Conservation (phyloP, 257 asterid species). For the Petunia secreta region DNA sequence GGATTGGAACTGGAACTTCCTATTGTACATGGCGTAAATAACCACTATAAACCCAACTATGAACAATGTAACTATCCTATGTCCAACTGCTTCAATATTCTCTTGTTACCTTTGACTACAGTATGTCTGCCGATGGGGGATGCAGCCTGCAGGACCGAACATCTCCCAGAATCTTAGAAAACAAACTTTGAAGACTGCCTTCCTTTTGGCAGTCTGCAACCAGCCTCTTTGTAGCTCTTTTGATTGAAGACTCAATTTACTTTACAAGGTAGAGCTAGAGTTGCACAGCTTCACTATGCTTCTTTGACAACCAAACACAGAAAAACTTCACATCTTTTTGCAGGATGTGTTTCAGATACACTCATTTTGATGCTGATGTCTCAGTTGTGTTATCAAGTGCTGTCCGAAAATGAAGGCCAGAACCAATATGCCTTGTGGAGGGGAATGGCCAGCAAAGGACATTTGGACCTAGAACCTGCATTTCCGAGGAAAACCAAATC, state of each 20-base stretch:
- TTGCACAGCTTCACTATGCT: background rate
- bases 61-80: constrained; percentile 15
- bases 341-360: background rate
- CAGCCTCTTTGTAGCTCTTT: constrained; percentile 1
- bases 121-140: background rate
- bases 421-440: constrained; percentile 53
- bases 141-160: too few relatives aligned
- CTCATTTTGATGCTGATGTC: constrained; percentile 30
- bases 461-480: constrained; percentile 84
- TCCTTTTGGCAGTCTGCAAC: background rate
- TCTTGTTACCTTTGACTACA: background rate
- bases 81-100: constrained; percentile 8
- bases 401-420: constrained; percentile 73
- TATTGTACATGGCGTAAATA: constrained; percentile 2
- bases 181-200: constrained; percentile 2
- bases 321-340: background rate
- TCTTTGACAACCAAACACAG: background rate
- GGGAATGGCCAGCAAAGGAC: constrained; percentile 78
- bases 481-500: constrained; percentile 27
- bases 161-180: background rate
- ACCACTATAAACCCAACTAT: background rate
- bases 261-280: background rate
- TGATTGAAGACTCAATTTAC: background rate
- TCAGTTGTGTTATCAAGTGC: constrained; percentile 44
- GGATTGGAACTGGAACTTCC: background rate